These are phyloP conservation scores for Monosporascus sp. DNA, from an alignment of 2,329 filamentous ascomycete genomes.

Conservation along the genomic window DNA sequence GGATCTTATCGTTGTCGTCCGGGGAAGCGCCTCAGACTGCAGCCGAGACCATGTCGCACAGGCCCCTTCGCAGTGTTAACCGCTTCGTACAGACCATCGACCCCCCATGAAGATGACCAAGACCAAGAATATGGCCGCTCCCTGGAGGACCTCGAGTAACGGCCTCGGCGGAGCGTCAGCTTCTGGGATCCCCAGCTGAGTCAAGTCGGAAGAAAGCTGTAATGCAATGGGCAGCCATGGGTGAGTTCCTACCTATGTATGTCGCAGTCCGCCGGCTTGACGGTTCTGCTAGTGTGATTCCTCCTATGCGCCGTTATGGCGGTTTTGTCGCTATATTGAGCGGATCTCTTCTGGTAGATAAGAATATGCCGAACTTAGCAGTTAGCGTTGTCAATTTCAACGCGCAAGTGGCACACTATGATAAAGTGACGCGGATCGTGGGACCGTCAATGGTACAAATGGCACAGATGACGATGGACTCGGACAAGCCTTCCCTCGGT, in stretches of 20 bases:
- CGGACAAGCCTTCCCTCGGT: slow-evolving; percentile 37
- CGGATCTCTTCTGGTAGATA: slow-evolving; percentile 46
- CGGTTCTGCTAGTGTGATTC: slow-evolving; percentile 32
- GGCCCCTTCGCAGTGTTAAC: too few species aligned
- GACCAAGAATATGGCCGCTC: slow-evolving; percentile 2
- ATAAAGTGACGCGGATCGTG: slow-evolving; percentile 44
- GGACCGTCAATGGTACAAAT: too few species aligned
- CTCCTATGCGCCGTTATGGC: slow-evolving; percentile 51
- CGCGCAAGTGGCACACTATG: slow-evolving; percentile 46
- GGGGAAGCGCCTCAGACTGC: not conserved
- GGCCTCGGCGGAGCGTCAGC: slow-evolving; percentile 15
- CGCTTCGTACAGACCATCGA: slow-evolving; percentile 7
- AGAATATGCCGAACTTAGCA: slow-evolving; percentile 41
- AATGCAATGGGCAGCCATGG: slow-evolving; percentile 13
- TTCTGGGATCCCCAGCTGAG: slow-evolving; percentile 20
- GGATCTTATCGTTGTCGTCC: not conserved
- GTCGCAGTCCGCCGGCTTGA: too few species aligned
- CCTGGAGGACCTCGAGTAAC: slow-evolving; percentile 4
- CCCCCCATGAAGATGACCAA: slow-evolving; percentile 7
- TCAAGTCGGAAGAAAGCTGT: slow-evolving; percentile 14
- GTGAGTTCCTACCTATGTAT: slow-evolving; percentile 5
- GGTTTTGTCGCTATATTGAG: slow-evolving; percentile 59
- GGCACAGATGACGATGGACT: slow-evolving; percentile 36
- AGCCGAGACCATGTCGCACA: too few species aligned
- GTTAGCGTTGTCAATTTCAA: slow-evolving; percentile 62